phyloP scores from a whole-genome alignment of 2,329 filamentous ascomycete species.

The Trichoderma simmonsii region DNA sequence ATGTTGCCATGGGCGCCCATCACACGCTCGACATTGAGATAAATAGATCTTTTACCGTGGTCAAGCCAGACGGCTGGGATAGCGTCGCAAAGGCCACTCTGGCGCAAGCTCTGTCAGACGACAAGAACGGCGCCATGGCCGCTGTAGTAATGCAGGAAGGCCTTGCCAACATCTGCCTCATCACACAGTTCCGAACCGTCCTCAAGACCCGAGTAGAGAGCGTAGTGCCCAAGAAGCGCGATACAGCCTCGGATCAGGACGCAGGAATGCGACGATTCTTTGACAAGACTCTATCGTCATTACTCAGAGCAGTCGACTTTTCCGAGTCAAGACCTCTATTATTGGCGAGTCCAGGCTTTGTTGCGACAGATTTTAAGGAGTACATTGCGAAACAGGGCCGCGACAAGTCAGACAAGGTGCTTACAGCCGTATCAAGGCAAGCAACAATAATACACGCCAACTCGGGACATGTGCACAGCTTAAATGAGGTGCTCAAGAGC shows the following conservation, averaged over 20 bases:
- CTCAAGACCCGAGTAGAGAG: constrained; percentile 62
- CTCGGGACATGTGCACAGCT: constrained; percentile 79
- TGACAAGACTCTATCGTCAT: constrained; percentile 68
- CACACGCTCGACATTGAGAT: constrained; percentile 77
- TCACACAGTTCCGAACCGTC: constrained; percentile 76
- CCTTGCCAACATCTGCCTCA: constrained; percentile 75
- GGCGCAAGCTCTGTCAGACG: constrained; percentile 72
- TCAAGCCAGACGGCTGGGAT: constrained; percentile 85
- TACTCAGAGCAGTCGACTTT: constrained; percentile 77
- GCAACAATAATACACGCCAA: constrained; percentile 77
- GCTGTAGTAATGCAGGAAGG: constrained; percentile 94
- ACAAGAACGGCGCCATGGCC: constrained; percentile 76
- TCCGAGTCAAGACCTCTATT: constrained; percentile 67
- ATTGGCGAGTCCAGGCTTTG: constrained; percentile 85
- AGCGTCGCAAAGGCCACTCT: constrained; percentile 78
- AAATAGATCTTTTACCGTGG: constrained; percentile 80
- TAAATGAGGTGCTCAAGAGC: constrained; percentile 83
- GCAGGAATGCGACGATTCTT: constrained; percentile 74
- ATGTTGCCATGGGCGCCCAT: constrained; percentile 53
- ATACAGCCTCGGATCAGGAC: constrained; percentile 61
- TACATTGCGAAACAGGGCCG: constrained; percentile 63
- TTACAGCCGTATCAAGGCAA: constrained; percentile 60
- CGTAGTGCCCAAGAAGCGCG: constrained; percentile 64
- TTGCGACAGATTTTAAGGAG: constrained; percentile 74
- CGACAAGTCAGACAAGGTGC: constrained; percentile 62